A percentile compares a stretch with the other conserved stretches of the same genome.
These are phyloP conservation scores for Scenedesmus sp. DNA, from an alignment of 163 green algal genomes.

Conservation along the genomic window DNA sequence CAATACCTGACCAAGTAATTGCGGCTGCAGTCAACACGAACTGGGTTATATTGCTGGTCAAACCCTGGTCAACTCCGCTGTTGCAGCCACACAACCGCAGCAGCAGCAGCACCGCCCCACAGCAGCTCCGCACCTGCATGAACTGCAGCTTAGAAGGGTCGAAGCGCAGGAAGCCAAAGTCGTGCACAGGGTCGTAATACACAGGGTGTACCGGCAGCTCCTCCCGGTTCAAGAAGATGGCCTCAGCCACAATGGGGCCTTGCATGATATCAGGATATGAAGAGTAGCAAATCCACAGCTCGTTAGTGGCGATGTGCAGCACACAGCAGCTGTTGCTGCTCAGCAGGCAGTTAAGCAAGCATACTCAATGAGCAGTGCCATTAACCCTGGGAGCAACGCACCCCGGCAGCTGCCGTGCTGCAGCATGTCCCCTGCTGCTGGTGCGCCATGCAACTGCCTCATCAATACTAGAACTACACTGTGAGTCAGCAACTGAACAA, in stretches of 20 bases:
- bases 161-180: conserved; percentile 96
- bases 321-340: background rate
- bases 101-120: too few species aligned
- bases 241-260: conserved; percentile 92
- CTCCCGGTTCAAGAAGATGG: conserved; percentile 95
- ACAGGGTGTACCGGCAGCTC: conserved; percentile 87
- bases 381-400: background rate
- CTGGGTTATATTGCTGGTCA: too few species aligned
- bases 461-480: background rate
- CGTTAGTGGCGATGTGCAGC: background rate
- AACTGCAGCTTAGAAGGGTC: conserved; percentile 89
- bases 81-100: too few species aligned
- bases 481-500: too few species aligned
- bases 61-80: background rate
- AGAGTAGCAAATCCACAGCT: background rate
- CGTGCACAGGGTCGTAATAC: conserved; percentile 94
- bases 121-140: conserved; percentile 66
- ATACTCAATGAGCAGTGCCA: background rate
- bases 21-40: too few species aligned
- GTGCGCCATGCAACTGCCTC: background rate
- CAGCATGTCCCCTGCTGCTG: background rate
- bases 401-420: background rate
- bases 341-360: background rate
- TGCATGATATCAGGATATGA: background rate
- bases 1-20: too few species aligned